phyloP scores from a whole-genome alignment of 202 grass and related monocot species.

The Alloteropsis angusta region DNA sequence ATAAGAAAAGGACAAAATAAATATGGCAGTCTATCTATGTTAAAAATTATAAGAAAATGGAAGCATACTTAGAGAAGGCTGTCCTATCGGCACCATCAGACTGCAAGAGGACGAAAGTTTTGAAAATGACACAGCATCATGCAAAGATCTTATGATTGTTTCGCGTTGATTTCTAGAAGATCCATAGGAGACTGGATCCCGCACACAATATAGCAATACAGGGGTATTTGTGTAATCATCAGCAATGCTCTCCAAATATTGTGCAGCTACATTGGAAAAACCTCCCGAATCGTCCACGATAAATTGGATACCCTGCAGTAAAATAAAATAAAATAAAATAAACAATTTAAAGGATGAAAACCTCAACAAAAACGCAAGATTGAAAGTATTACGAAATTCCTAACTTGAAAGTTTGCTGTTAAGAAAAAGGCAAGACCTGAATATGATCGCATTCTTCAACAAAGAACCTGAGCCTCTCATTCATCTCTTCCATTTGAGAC shows the following conservation, averaged over 20 bases:
- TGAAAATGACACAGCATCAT: conserved; percentile 79
- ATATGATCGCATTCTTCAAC: conserved; percentile 96
- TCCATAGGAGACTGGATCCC: conserved; percentile 51
- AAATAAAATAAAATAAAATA: conserved; percentile 12
- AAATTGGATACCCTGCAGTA: conserved; percentile 73
- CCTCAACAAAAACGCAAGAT: background rate
- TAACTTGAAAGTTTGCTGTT: conserved; percentile 11
- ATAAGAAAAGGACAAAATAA: background rate
- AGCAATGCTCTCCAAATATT: conserved; percentile 68
- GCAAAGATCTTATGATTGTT: conserved; percentile 53
- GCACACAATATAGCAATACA: conserved; percentile 69
- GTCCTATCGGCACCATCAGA: conserved; percentile 74
- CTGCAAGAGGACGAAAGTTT: conserved; percentile 72
- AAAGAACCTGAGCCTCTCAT: conserved; percentile 85
- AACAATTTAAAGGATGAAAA: conserved; percentile 1
- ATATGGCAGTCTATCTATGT: background rate
- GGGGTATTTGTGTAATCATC: conserved; percentile 90
- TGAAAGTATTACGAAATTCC: background rate
- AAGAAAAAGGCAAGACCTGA: conserved; percentile 57
- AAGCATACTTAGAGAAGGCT: conserved; percentile 67
- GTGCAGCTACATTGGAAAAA: conserved; percentile 63
- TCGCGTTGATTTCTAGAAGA: conserved; percentile 47
- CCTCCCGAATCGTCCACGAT: conserved; percentile 84
- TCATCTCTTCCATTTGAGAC: conserved; percentile 80
- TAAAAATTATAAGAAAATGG: background rate